phyloP scores from a whole-genome alignment of 805 yeast species.

The Pichia gijzeniarum region DNA sequence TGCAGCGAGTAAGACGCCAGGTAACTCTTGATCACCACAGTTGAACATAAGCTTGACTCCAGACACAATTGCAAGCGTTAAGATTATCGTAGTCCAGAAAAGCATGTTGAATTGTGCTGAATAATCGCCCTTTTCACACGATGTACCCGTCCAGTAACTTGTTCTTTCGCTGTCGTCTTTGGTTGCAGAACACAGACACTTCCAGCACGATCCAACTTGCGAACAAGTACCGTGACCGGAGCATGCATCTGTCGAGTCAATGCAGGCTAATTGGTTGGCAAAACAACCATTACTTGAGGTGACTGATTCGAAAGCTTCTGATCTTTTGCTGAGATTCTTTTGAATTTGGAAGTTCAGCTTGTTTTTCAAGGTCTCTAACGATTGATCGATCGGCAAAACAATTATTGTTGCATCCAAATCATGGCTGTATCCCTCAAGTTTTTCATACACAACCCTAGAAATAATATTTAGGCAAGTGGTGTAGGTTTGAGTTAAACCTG shows the following conservation, averaged over 20 bases:
- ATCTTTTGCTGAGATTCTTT: slow-evolving; percentile 3
- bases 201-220: slow-evolving; percentile 39
- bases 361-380: slow-evolving; percentile 15
- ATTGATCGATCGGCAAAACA: slow-evolving; percentile 28
- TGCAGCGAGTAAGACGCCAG: slow-evolving; percentile 62
- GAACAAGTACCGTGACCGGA: slow-evolving; percentile 49
- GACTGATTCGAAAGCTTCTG: background rate
- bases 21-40: slow-evolving; percentile 57
- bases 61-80: slow-evolving; percentile 38
- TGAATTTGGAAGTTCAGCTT: slow-evolving; percentile 11
- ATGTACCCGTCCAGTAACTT: slow-evolving; percentile 48
- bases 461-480: slow-evolving; percentile 33
- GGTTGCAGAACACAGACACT: slow-evolving; percentile 44
- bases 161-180: slow-evolving; percentile 37
- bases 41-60: slow-evolving; percentile 48
- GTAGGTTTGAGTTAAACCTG: slow-evolving; percentile 40
- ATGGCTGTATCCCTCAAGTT: slow-evolving; percentile 1
- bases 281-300: slow-evolving; percentile 28
- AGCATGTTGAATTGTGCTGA: slow-evolving; percentile 60
- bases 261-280: slow-evolving; percentile 41
- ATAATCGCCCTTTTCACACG: slow-evolving; percentile 64
- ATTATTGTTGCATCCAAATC: slow-evolving; percentile 29
- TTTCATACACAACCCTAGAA: slow-evolving; percentile 19
- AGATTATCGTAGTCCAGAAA: slow-evolving; percentile 56
- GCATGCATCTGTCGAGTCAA: slow-evolving; percentile 41